These are phyloP conservation scores for Turnera subulata DNA, from an alignment of 345 rosid species.

Conservation along the genomic window DNA sequence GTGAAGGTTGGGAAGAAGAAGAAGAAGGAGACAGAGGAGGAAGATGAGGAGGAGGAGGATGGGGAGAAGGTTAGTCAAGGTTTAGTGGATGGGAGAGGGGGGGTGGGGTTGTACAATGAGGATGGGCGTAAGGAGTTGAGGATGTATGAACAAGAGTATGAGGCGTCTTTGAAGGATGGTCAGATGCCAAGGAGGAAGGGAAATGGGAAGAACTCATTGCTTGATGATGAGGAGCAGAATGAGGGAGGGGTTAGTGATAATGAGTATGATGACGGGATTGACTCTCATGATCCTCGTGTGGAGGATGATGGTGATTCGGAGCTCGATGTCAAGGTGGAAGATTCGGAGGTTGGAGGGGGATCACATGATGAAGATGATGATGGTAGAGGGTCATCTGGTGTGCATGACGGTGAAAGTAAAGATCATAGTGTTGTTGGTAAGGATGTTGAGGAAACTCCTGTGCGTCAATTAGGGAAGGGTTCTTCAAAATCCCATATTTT, in stretches of 20 bases:
- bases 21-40: conserved; percentile 31
- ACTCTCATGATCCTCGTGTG: conserved; percentile 40
- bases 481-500: conserved; percentile 20
- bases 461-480: conserved; percentile 30
- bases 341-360: not conserved
- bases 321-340: conserved; percentile 32
- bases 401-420: conserved; percentile 26
- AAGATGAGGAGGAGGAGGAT: not conserved
- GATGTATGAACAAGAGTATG: conserved; percentile 76
- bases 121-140: conserved; percentile 78
- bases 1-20: conserved; percentile 22
- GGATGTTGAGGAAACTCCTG: conserved; percentile 34
- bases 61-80: conserved; percentile 10
- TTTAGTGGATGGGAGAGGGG: conserved; percentile 82
- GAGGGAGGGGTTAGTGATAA: conserved; percentile 32
- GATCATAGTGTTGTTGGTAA: conserved; percentile 30
- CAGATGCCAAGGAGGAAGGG: conserved; percentile 18
- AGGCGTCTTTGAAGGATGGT: conserved; percentile 58
- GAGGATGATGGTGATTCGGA: conserved; percentile 49
- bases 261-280: conserved; percentile 50
- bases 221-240: conserved; percentile 27
- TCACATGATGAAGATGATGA: conserved; percentile 5
- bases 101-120: conserved; percentile 73
- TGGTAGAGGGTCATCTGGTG: conserved; percentile 13
- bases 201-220: conserved; percentile 18